Evolutionary conservation across 306 rosid species (phyloP).

Genomic region (Mimosa bimucronata): DNA sequence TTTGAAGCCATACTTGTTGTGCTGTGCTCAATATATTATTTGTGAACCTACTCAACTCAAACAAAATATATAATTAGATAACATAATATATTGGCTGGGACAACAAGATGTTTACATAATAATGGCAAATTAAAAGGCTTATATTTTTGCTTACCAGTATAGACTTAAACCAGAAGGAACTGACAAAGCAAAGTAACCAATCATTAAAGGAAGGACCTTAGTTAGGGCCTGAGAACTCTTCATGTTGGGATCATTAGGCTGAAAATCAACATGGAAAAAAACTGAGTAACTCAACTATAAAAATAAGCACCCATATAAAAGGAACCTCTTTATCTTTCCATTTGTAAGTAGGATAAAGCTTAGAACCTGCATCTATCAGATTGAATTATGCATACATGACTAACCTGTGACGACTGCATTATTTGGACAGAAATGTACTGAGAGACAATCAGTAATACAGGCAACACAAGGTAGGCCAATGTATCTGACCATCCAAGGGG

Average conservation of each 20-base stretch:
- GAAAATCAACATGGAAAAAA: slow-evolving; percentile 40
- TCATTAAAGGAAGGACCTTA: slow-evolving; percentile 86
- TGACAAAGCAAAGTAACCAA: slow-evolving; percentile 95
- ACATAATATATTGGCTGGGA: slow-evolving; percentile 6
- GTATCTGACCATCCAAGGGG: slow-evolving; percentile 99
- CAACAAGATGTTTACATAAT: background rate
- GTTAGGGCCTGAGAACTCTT: slow-evolving; percentile 85
- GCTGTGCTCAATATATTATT: slow-evolving; percentile 94
- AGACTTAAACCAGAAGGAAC: slow-evolving; percentile 99
- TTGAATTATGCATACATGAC: slow-evolving; percentile 38
- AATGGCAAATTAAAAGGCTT: slow-evolving; percentile 33
- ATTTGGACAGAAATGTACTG: slow-evolving; percentile 96
- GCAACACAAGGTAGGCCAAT: slow-evolving; percentile 94
- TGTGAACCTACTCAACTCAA: slow-evolving; percentile 68
- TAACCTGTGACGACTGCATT: slow-evolving; percentile 96
- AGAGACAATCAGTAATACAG: slow-evolving; percentile 72
- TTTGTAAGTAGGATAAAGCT: background rate
- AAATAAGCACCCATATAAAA: slow-evolving; percentile 17
- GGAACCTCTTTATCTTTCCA: slow-evolving; percentile 19
- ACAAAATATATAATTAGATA: slow-evolving; percentile 34
- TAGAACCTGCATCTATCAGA: slow-evolving; percentile 24
- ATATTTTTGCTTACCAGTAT: slow-evolving; percentile 73
- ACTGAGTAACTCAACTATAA: background rate
- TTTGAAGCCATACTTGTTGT: slow-evolving; percentile 97
- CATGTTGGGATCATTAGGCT: slow-evolving; percentile 87